Base-by-base conservation (phyloP, 768 basidiomycete genomes). In the Udeniomyces megalosporus region DNA sequence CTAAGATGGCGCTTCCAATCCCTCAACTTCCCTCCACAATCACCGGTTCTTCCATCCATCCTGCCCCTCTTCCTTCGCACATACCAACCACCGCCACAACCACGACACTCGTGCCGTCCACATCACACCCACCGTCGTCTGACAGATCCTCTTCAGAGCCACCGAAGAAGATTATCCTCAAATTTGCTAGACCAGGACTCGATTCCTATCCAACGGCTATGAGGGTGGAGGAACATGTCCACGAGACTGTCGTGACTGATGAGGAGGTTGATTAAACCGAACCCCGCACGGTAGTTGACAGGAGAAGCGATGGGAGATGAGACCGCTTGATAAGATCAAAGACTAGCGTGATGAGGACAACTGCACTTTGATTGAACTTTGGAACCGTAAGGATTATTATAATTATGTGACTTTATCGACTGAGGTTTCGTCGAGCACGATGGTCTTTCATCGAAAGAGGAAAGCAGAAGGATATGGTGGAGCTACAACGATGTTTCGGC, bases 321-420 rank as follows among this genome's bases (percentile, higher is more conserved):
- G 32, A 50, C 54, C 2, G 55, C 54, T 1, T 54, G 54, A 0
- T 62, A 50, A 32, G 29, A 55, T 8, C 38, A 32, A 24, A 55
- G 54, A 12, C 48, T 62, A 2, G 46, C 61, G 28, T n/a, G n/a
- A n/a, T n/a, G n/a, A n/a, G n/a, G n/a, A n/a, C 61, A 62, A 15
- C 61, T 55, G 2, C 46, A 44, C 22, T 62, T 62, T 11, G 49
- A 42, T 26, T 17, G 14, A 20, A 4, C 58, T 3, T 17, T 49
- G 58, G 35, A 50, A 34, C 8, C 38, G 28, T 24, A 26, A 35
- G 46, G 54, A 42, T 8, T 22, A 38, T 2, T 22, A 31, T 6
- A 44, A 51, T 14, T 38, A 38, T 4, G 60, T 52, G 51, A 24
- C 42, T 20, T 29, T 60, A 42, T 28, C 42, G 28, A 26, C 50